A percentile compares a stretch with the other conserved stretches of the same genome.
Evolutionary conservation across 192 early-diverging fungal genomes (phyloP).

Genomic region (Coemansia guatemalensis): DNA sequence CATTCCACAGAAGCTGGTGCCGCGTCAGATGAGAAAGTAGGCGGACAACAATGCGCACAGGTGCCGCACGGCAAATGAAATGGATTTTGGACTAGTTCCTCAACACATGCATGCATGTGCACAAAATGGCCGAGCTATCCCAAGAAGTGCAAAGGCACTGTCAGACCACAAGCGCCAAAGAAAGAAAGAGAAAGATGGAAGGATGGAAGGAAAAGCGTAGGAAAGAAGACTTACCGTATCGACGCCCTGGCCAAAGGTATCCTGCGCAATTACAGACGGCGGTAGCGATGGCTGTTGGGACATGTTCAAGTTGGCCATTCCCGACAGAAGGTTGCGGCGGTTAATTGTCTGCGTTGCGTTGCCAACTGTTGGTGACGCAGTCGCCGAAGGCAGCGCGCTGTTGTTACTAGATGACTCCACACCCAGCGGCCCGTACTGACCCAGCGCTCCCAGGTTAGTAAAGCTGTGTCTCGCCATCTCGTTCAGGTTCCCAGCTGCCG

Average conservation of each 20-base stretch:
- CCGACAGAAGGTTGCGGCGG: slow-evolving; percentile 23
- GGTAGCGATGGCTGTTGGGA: slow-evolving; percentile 33
- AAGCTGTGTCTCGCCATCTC: slow-evolving; percentile 12
- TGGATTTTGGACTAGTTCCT: neutral
- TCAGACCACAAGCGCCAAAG: neutral
- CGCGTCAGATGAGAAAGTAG: neutral
- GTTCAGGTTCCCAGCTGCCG: neutral
- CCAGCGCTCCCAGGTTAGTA: slow-evolving; percentile 30
- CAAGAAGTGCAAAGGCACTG: neutral
- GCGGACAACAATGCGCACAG: neutral
- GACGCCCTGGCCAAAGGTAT: neutral
- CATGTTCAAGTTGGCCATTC: slow-evolving; percentile 49
- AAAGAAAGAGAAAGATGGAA: neutral
- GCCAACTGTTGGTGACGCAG: slow-evolving; percentile 29
- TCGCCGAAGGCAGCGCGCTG: slow-evolving; percentile 49
- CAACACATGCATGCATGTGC: neutral
- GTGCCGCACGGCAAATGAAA: neutral
- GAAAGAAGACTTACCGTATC: slow-evolving; percentile 22
- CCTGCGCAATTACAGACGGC: slow-evolving; percentile 3
- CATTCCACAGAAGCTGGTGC: neutral
- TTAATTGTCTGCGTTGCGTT: slow-evolving; percentile 1
- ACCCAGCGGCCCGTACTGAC: neutral
- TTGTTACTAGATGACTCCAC: slow-evolving; percentile 17
- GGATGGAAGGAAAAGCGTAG: neutral
- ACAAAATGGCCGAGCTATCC: neutral